These are phyloP conservation scores for Apophysomyces elegans DNA, from an alignment of 371 early-diverging fungal genomes.

Conservation along the genomic window DNA sequence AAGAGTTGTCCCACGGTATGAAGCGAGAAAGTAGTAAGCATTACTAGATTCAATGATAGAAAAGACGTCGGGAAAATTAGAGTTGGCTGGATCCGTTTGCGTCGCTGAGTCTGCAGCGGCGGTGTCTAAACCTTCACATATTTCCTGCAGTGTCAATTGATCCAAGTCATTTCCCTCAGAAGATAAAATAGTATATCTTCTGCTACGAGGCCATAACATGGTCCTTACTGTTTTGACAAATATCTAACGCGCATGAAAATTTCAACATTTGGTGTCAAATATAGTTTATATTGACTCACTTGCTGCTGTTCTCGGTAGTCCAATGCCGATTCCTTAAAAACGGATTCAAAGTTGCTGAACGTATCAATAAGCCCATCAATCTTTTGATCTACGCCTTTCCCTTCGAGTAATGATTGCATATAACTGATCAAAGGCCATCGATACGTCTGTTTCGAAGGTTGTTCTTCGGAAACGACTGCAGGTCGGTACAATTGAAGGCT, in stretches of 20 bases:
- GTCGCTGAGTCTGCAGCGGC: background rate
- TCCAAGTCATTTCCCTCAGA: conserved; percentile 17
- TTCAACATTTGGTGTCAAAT: conserved; percentile 10
- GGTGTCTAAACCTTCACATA: conserved; percentile 13
- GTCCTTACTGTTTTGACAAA: conserved; percentile 41
- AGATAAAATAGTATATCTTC: conserved; percentile 31
- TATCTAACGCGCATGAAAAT: conserved; percentile 11
- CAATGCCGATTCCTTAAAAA: conserved; percentile 8
- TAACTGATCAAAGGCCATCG: conserved; percentile 32
- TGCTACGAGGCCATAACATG: conserved; percentile 50
- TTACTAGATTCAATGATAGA: conserved; percentile 60
- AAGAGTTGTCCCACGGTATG: conserved; percentile 62
- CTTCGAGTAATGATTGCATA: conserved; percentile 30
- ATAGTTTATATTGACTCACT: conserved; percentile 11
- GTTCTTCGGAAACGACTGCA: conserved; percentile 1
- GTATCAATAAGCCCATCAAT: conserved; percentile 27
- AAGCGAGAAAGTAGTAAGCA: conserved; percentile 61
- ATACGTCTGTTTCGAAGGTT: background rate
- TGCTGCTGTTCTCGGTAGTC: conserved; percentile 10
- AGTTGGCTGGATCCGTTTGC: conserved; percentile 31
- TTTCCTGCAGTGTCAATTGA: conserved; percentile 27
- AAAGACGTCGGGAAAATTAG: conserved; percentile 64
- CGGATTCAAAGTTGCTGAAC: conserved; percentile 20
- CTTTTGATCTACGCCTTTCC: conserved; percentile 32
- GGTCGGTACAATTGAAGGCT: conserved; percentile 3